Evolutionary conservation across 495 filamentous ascomycete species (phyloP).

Genomic region (Trypethelium eluteriae): DNA sequence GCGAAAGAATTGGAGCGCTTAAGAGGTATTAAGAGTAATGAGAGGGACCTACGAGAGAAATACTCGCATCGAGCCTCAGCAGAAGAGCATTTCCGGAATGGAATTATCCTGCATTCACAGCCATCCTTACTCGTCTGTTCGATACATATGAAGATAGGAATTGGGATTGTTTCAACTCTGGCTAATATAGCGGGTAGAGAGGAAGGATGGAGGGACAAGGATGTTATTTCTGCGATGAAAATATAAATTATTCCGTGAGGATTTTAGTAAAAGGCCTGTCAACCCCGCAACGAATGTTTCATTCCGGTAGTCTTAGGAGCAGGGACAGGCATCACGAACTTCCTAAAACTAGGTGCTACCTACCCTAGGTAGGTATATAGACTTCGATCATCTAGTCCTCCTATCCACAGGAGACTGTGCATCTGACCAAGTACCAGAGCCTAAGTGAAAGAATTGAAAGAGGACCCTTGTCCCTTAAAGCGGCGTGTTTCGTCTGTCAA

Average conservation of each 20-base stretch:
- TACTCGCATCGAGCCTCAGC: slow-evolving; percentile 2
- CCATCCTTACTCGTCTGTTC: background rate
- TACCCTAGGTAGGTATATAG: background rate
- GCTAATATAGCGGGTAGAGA: slow-evolving; percentile 7
- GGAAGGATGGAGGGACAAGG: slow-evolving; percentile 7
- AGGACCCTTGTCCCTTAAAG: background rate
- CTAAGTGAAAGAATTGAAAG: background rate
- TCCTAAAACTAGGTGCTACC: background rate
- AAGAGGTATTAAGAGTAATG: background rate
- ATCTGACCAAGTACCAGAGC: background rate
- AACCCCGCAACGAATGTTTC: slow-evolving; percentile 12
- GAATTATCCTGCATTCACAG: slow-evolving; percentile 7
- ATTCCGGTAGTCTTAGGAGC: slow-evolving; percentile 4
- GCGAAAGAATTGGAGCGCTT: slow-evolving; percentile 1
- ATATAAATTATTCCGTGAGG: slow-evolving; percentile 10
- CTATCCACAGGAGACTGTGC: slow-evolving; percentile 7
- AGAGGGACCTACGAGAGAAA: background rate
- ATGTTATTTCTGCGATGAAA: slow-evolving; percentile 2
- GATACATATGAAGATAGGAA: slow-evolving; percentile 1
- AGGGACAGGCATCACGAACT: slow-evolving; percentile 11
- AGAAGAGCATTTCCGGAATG: slow-evolving; percentile 7
- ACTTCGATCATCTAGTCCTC: background rate
- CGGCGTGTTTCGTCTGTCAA: background rate
- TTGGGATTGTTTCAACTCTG: slow-evolving; percentile 9
- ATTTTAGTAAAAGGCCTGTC: slow-evolving; percentile 6